These are phyloP conservation scores for Mychonastes homosphaera DNA, from an alignment of 139 green algal species.

Conservation along the genomic window DNA sequence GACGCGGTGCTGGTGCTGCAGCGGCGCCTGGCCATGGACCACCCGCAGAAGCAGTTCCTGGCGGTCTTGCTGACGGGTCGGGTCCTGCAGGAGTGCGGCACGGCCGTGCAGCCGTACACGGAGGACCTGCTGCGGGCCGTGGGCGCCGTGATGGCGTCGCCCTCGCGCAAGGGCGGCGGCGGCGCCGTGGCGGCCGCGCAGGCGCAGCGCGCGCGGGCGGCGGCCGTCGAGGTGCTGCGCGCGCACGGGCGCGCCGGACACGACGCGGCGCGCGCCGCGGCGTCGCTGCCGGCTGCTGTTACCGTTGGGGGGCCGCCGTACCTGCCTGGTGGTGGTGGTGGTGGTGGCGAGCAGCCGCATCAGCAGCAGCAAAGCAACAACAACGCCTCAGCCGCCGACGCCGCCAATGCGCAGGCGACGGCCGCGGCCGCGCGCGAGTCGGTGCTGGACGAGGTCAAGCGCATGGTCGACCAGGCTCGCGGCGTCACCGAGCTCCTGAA, in stretches of 20 bases:
- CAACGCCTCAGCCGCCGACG: not conserved
- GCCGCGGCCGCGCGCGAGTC: conserved; percentile 12
- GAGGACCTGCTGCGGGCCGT: conserved; percentile 32
- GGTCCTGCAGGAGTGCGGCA: conserved; percentile 33
- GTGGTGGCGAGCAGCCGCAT: not conserved
- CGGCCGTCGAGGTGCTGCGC: conserved; percentile 16
- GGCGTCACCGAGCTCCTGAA: conserved; percentile 13
- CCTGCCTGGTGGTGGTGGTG: not conserved
- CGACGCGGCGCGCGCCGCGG: conserved; percentile 1
- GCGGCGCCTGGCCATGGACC: conserved; percentile 36
- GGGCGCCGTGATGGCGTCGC: conserved; percentile 24
- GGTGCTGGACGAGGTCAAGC: conserved; percentile 22
- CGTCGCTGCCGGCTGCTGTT: not conserved
- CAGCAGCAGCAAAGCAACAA: not conserved
- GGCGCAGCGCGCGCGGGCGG: conserved; percentile 5
- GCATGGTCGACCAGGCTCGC: conserved; percentile 16
- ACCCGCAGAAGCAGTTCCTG: conserved; percentile 53
- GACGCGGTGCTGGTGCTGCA: conserved; percentile 33
- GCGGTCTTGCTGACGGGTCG: conserved; percentile 33
- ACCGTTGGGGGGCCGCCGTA: not conserved
- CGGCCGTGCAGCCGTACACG: conserved; percentile 2
- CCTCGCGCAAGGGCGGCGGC: conserved; percentile 3
- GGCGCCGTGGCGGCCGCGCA: not conserved
- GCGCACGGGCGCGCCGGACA: conserved; percentile 9
- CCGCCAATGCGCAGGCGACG: not conserved